A percentile compares a stretch with the other conserved stretches of the same genome.
Evolutionary conservation across 371 early-diverging fungal genomes (phyloP).

Genomic region (Syncephalastrum racemosum): DNA sequence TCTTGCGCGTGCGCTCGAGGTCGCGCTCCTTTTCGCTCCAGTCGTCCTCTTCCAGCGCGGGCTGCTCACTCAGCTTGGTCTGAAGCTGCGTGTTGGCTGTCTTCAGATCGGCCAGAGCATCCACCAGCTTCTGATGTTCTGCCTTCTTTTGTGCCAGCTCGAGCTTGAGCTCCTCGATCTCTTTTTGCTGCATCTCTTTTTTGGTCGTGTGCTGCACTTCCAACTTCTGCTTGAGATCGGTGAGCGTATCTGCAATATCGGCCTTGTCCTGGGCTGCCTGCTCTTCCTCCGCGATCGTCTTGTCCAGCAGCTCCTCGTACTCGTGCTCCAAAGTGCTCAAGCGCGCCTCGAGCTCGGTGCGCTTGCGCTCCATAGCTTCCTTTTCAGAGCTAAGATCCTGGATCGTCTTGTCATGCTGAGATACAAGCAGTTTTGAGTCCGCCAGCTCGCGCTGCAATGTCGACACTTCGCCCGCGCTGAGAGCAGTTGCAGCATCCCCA

Average conservation of each 20-base stretch:
- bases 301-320: slow-evolving; percentile 92
- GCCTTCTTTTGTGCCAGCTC: slow-evolving; percentile 71
- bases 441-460: slow-evolving; percentile 77
- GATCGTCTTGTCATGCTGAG: slow-evolving; percentile 70
- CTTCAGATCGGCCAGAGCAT: slow-evolving; percentile 58
- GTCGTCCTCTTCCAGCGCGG: slow-evolving; percentile 22
- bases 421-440: slow-evolving; percentile 66
- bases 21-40: slow-evolving; percentile 70
- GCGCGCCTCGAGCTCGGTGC: slow-evolving; percentile 74
- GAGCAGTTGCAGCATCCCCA: slow-evolving; percentile 20
- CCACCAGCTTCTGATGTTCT: slow-evolving; percentile 66
- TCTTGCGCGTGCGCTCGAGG: slow-evolving; percentile 84
- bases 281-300: slow-evolving; percentile 92
- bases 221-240: slow-evolving; percentile 79
- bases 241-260: slow-evolving; percentile 70
- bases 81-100: slow-evolving; percentile 67
- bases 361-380: slow-evolving; percentile 59
- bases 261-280: slow-evolving; percentile 58
- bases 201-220: slow-evolving; percentile 84
- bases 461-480: slow-evolving; percentile 61
- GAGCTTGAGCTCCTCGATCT: slow-evolving; percentile 73
- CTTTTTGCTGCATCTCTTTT: slow-evolving; percentile 72
- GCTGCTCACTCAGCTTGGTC: slow-evolving; percentile 28
- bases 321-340: slow-evolving; percentile 78
- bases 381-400: slow-evolving; percentile 65